Percentiles rank a stretch among this genome's conserved stretches.
Evolutionary conservation across 768 basidiomycete genomes (phyloP).

Genomic region (Termitomyces sp.): DNA sequence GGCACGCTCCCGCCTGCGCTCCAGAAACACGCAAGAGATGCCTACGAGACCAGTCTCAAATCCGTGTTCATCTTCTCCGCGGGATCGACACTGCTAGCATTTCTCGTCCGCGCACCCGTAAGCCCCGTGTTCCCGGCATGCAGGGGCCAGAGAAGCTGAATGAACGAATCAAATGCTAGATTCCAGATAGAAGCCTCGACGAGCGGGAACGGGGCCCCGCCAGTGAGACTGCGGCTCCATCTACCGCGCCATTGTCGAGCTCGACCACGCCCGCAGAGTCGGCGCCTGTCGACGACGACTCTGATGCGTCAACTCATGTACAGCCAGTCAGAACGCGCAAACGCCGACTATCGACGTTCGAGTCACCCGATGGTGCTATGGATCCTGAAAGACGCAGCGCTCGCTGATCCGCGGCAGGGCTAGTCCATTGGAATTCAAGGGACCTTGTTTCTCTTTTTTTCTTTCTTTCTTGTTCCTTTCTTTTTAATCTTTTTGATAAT

Average conservation of each 20-base stretch:
- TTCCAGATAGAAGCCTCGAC: conserved; percentile 39
- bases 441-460: too few species aligned
- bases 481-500: too few species aligned
- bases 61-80: conserved; percentile 62
- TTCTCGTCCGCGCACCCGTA: conserved; percentile 56
- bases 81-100: conserved; percentile 51
- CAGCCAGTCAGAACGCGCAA: conserved; percentile 11
- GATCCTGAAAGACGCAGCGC: conserved; percentile 38
- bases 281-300: conserved; percentile 11
- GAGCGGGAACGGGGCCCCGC: conserved; percentile 12
- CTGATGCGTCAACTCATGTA: conserved; percentile 4
- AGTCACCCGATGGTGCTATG: conserved; percentile 39
- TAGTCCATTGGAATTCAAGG: background rate
- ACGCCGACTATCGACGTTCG: conserved; percentile 45
- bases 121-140: conserved; percentile 15
- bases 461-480: too few species aligned
- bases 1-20: conserved; percentile 43
- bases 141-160: background rate
- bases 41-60: conserved; percentile 57
- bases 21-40: conserved; percentile 49
- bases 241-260: conserved; percentile 5
- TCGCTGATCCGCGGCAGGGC: too few species aligned
- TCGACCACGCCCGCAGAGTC: conserved; percentile 16
- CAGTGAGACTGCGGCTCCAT: background rate
- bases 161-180: conserved; percentile 16